These are phyloP conservation scores for Erigeron philadelphicus DNA, from an alignment of 140 eudicot species.

Conservation along the genomic window DNA sequence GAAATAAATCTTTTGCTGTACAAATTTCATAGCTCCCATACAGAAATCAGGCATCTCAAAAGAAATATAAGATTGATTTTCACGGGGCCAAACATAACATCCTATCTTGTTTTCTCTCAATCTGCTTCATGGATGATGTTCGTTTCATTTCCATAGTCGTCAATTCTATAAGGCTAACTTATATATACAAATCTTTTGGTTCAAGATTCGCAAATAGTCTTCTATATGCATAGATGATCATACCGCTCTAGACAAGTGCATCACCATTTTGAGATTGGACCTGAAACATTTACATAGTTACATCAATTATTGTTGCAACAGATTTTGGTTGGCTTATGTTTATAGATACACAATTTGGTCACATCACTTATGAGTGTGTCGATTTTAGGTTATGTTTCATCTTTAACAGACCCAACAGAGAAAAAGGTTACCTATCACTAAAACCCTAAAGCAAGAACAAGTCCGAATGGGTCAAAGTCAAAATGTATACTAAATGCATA, in stretches of 20 bases:
- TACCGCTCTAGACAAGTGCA: slow-evolving; percentile 26
- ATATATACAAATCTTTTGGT: slow-evolving; percentile 5
- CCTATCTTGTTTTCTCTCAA: slow-evolving; percentile 3
- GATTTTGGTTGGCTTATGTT: not conserved
- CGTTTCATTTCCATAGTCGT: slow-evolving; percentile 7
- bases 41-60: not conserved
- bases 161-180: slow-evolving; percentile 1
- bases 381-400: not conserved
- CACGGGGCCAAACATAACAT: not conserved
- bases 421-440: no score
- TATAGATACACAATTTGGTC: not conserved
- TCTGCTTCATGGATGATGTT: slow-evolving; percentile 22
- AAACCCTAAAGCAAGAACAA: no score
- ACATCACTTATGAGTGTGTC: not conserved
- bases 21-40: not conserved
- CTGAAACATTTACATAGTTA: slow-evolving; percentile 21
- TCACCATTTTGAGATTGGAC: slow-evolving; percentile 26
- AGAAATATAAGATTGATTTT: not conserved
- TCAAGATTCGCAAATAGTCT: not conserved
- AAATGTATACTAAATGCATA: no score
- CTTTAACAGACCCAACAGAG: no score
- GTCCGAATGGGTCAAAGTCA: no score
- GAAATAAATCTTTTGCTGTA: not conserved
- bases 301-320: slow-evolving; percentile 16
- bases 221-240: slow-evolving; percentile 11